Base-by-base conservation (phyloP, 1,139 yeast genomes). In the Candida sojae region DNA sequence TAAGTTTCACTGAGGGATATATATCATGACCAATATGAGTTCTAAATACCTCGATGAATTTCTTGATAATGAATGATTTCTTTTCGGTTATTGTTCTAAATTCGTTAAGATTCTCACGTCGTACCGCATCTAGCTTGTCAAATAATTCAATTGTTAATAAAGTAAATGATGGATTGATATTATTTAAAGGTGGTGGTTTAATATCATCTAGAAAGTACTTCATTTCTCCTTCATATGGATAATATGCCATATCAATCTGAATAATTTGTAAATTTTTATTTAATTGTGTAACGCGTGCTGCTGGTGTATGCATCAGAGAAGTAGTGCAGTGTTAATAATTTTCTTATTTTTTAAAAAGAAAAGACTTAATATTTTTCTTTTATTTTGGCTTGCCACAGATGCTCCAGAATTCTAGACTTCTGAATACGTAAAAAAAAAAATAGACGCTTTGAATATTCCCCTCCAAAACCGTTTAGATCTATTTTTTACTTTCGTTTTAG, bases 21-120 rank as follows among this genome's bases (percentile, higher is more conserved):
- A 90, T 75, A 61, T 91, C 84, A 31, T 73, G 63, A 0, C 96
- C 96, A 3, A 88, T 86, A 31, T 81, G 80, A 11, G 70, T 67
- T 48, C 84, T 72, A 85, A 91, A 91, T 25, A 77, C 68, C 3
- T 69, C 63, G 42, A 88, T 71, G 61, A 88, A 92, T 12, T 63
- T 55, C 55, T 66, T 49, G 68, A 74, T 45, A 62, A 67, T 52
- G 55, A 64, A 48, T 50, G 63, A 55, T 69, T 76, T 64, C 57
- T 68, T 60, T 44, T 69, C 57, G 43, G 70, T 54, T 12, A 67
- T 56, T 39, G 64, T 64, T 23, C 60, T 50, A 48, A 64, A 68
- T 25, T 58, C 56, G 6, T 70, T 71, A 7, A 68, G 50, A 25
- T 61, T 59, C 8, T 64, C 63, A 32, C 54, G 59, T 35, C 53